Conservation (phyloP, 129 eudicot species). For the Oenanthe sinensis region DNA sequence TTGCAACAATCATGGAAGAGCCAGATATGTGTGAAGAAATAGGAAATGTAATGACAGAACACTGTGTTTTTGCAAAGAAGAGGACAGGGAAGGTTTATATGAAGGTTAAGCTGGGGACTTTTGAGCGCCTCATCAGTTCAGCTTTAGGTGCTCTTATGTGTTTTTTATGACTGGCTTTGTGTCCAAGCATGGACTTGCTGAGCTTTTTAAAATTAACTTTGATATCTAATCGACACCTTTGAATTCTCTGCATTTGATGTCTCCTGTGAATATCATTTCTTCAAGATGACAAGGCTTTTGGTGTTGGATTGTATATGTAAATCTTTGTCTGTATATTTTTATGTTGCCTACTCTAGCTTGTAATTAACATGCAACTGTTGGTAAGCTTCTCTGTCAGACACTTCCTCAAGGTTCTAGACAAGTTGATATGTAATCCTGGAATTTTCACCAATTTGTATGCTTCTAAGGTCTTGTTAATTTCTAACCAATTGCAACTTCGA, state of each 20-base stretch:
- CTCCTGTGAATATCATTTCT: neutral
- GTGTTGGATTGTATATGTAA: neutral
- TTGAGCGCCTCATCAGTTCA: constrained; percentile 33
- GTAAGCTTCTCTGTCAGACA: neutral
- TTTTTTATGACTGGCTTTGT: constrained; percentile 51
- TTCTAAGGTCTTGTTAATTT: neutral
- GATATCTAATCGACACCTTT: neutral
- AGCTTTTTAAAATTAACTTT: constrained; percentile 22
- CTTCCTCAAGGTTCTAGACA: too few species aligned
- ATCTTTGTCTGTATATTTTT: neutral
- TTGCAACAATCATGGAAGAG: constrained; percentile 53
- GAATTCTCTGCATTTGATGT: neutral
- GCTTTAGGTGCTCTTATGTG: constrained; percentile 48
- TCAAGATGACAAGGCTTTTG: neutral
- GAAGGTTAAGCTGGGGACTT: constrained; percentile 28
- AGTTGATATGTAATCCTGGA: too few species aligned
- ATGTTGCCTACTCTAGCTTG: neutral
- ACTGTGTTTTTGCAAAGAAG: constrained; percentile 15
- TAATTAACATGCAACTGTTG: neutral
- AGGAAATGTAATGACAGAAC: constrained; percentile 15
- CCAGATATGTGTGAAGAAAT: constrained; percentile 29
- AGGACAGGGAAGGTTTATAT: constrained; percentile 20
- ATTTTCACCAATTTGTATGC: neutral
- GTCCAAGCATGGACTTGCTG: constrained; percentile 41
- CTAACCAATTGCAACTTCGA: neutral